Conservation (phyloP, 2,329 filamentous ascomycete species). For the Aspergillus ustus region DNA sequence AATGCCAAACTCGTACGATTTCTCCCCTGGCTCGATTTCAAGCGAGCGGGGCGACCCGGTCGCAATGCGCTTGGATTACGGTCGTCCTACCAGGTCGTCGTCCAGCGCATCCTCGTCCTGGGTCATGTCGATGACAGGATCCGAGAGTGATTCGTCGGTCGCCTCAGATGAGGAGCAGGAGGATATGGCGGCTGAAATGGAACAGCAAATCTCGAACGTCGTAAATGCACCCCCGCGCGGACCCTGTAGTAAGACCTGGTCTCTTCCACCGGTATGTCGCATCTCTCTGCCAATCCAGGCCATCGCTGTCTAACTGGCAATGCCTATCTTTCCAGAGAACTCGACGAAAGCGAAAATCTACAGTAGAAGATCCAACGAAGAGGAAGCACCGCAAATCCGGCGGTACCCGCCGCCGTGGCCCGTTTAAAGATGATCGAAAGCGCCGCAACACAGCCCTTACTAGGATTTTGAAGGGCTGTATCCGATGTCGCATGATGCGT, state of each 20-base stretch:
- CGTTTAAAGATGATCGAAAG: constrained; percentile 19
- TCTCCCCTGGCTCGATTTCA: constrained; percentile 2
- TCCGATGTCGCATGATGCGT: constrained; percentile 20
- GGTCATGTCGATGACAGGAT: constrained; percentile 8
- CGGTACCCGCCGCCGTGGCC: constrained; percentile 15
- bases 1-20: neutral
- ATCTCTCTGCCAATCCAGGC: constrained; percentile 1
- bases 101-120: constrained; percentile 15
- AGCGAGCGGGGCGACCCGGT: constrained; percentile 1
- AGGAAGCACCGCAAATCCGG: constrained; percentile 11
- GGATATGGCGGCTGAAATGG: neutral
- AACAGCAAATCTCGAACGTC: neutral
- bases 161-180: constrained; percentile 14
- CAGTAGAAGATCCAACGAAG: constrained; percentile 7
- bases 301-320: constrained; percentile 2
- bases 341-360: constrained; percentile 13
- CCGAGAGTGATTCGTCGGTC: constrained; percentile 15
- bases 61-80: constrained; percentile 8
- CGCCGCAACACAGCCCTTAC: constrained; percentile 18
- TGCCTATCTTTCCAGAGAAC: constrained; percentile 11
- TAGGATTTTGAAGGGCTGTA: constrained; percentile 16
- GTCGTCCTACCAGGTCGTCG: constrained; percentile 9
- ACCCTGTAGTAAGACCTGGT: constrained; percentile 18
- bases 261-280: constrained; percentile 17
- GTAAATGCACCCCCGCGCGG: constrained; percentile 2